Conservation (phyloP, 805 yeast genomes). For the Kodamaea nitidulidarum region DNA sequence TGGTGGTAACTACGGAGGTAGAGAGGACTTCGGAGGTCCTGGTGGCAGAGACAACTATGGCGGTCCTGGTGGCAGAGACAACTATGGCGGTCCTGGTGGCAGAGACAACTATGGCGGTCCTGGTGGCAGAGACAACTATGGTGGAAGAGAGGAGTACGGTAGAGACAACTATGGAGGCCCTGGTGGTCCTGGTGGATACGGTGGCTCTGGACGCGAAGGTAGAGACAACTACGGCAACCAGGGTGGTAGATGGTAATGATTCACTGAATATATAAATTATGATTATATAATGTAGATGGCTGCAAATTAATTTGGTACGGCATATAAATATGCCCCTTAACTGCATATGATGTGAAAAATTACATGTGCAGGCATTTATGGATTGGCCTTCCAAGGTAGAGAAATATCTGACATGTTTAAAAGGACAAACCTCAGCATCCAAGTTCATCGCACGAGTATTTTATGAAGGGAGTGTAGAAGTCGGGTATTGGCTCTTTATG, state of each 20-base stretch:
- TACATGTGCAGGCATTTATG: neutral
- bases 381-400: too few relatives aligned
- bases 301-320: too few relatives aligned
- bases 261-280: too few relatives aligned
- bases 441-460: too few relatives aligned
- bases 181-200: constrained; percentile 3
- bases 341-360: neutral
- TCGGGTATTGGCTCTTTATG: too few relatives aligned
- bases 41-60: constrained; percentile 13
- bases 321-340: too few relatives aligned
- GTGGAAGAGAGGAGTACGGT: constrained; percentile 2
- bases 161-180: constrained; percentile 4
- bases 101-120: constrained; percentile 8
- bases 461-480: too few relatives aligned
- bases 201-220: constrained; percentile 6
- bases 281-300: too few relatives aligned
- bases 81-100: constrained; percentile 7
- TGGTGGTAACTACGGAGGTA: constrained; percentile 7
- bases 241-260: constrained; percentile 1
- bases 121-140: constrained; percentile 12
- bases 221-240: constrained; percentile 2
- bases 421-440: too few relatives aligned
- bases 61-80: constrained; percentile 2
- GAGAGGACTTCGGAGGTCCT: constrained; percentile 9
- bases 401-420: too few relatives aligned